These are phyloP conservation scores for Podospora tetraspora DNA, from an alignment of 495 filamentous ascomycete genomes.

Conservation along the genomic window DNA sequence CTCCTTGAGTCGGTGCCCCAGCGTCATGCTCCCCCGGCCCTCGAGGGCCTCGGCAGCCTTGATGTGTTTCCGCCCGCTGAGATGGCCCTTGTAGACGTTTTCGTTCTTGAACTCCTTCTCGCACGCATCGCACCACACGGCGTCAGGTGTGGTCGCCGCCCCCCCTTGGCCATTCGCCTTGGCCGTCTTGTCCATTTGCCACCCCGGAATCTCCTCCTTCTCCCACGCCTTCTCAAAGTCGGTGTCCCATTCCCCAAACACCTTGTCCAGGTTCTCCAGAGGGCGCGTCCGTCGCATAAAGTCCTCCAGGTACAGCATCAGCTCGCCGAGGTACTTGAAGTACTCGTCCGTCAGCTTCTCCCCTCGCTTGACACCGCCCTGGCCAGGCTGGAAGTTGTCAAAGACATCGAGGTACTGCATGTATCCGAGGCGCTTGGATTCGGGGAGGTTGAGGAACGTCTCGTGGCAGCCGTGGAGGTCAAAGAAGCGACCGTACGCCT, in stretches of 20 bases:
- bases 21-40: constrained; percentile 28
- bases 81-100: constrained; percentile 85
- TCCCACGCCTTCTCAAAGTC: constrained; percentile 84
- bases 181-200: constrained; percentile 57
- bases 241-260: constrained; percentile 66
- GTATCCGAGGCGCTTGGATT: constrained; percentile 76
- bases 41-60: constrained; percentile 62
- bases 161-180: constrained; percentile 31
- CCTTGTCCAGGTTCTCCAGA: constrained; percentile 73
- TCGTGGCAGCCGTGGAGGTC: constrained; percentile 82
- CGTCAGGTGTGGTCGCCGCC: constrained; percentile 58
- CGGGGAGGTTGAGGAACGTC: constrained; percentile 80
- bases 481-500: constrained; percentile 83
- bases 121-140: constrained; percentile 82
- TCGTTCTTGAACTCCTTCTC: constrained; percentile 93
- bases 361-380: constrained; percentile 61
- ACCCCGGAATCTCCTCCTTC: constrained; percentile 70
- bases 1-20: constrained; percentile 66
- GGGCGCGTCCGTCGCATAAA: constrained; percentile 79
- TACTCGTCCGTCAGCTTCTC: constrained; percentile 89
- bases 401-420: constrained; percentile 87
- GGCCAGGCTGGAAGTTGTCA: constrained; percentile 73
- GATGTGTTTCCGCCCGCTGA: constrained; percentile 87
- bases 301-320: constrained; percentile 76
- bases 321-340: constrained; percentile 76